Percentiles rank a stretch among this genome's conserved stretches.
phyloP scores from a whole-genome alignment of 805 yeast species.

The Zygoascus flipseniorum region DNA sequence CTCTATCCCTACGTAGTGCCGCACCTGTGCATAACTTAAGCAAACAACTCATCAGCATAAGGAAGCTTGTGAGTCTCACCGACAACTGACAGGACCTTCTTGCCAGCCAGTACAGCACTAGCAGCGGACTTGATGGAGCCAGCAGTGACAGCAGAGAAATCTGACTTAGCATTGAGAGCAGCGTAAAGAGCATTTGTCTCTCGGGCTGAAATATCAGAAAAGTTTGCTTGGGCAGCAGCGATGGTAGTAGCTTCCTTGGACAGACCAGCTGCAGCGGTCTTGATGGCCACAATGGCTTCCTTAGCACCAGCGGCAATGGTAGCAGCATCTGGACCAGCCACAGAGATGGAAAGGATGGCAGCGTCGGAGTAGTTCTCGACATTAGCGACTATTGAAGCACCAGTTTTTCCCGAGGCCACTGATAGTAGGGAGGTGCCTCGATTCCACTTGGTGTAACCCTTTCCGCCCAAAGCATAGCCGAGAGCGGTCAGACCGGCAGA shows the following conservation, averaged over 20 bases:
- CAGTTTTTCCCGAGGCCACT: conserved; percentile 34
- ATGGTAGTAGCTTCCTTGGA: conserved; percentile 34
- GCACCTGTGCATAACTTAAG: not conserved
- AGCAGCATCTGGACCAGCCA: conserved; percentile 50
- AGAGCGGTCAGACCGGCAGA: conserved; percentile 63
- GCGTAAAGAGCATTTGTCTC: conserved; percentile 27
- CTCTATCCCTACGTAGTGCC: not conserved
- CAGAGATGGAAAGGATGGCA: conserved; percentile 67
- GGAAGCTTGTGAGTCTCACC: conserved; percentile 87
- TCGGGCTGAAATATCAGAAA: conserved; percentile 42
- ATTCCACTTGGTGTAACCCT: conserved; percentile 46
- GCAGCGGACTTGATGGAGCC: conserved; percentile 30
- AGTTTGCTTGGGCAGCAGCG: conserved; percentile 50
- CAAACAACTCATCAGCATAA: conserved; percentile 76
- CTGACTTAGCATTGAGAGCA: conserved; percentile 36
- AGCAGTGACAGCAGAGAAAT: conserved; percentile 25
- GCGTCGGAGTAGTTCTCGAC: conserved; percentile 66
- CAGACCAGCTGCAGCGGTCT: conserved; percentile 23
- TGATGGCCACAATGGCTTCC: conserved; percentile 24
- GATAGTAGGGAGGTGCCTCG: conserved; percentile 43
- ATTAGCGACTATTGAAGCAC: conserved; percentile 41
- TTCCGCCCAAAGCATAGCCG: conserved; percentile 53
- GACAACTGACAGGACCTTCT: conserved; percentile 78
- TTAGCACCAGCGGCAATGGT: conserved; percentile 54
- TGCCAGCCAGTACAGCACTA: conserved; percentile 33